These are phyloP conservation scores for Yamadazyma spencermartinsiae DNA, from an alignment of 1,139 yeast species.

Conservation along the genomic window DNA sequence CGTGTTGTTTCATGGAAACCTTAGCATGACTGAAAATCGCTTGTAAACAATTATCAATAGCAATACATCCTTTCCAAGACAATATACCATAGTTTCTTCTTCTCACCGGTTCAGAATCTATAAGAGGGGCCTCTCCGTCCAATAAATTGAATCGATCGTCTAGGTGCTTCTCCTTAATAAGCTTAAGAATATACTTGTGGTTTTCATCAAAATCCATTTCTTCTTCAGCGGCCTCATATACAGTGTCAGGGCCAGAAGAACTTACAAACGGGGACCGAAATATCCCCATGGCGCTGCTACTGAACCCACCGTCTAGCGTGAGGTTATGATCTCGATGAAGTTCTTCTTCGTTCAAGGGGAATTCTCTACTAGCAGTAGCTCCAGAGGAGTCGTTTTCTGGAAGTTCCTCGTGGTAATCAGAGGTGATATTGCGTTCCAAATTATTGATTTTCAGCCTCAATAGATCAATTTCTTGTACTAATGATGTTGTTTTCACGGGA, in stretches of 20 bases:
- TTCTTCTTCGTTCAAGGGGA: too few species aligned
- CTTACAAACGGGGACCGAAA: too few species aligned
- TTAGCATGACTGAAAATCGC: constrained; percentile 3
- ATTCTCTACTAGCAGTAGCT: too few species aligned
- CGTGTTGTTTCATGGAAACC: background rate
- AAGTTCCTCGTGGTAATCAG: background rate
- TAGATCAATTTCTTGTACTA: constrained; percentile 14
- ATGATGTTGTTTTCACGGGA: constrained; percentile 6
- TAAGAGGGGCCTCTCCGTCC: constrained; percentile 1
- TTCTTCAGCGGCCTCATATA: background rate
- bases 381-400: background rate
- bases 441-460: constrained; percentile 7
- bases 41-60: constrained; percentile 20
- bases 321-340: too few species aligned
- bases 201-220: background rate
- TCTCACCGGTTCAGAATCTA: constrained; percentile 10
- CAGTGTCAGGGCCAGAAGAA: too few species aligned
- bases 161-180: constrained; percentile 7
- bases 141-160: constrained; percentile 8
- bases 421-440: constrained; percentile 1
- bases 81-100: constrained; percentile 36
- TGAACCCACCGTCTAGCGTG: too few species aligned
- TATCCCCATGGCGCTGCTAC: too few species aligned
- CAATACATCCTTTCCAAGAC: constrained; percentile 34
- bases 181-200: background rate